Base-by-base conservation (phyloP, 2,329 filamentous ascomycete genomes). In the Lasiodiplodia sp. region DNA sequence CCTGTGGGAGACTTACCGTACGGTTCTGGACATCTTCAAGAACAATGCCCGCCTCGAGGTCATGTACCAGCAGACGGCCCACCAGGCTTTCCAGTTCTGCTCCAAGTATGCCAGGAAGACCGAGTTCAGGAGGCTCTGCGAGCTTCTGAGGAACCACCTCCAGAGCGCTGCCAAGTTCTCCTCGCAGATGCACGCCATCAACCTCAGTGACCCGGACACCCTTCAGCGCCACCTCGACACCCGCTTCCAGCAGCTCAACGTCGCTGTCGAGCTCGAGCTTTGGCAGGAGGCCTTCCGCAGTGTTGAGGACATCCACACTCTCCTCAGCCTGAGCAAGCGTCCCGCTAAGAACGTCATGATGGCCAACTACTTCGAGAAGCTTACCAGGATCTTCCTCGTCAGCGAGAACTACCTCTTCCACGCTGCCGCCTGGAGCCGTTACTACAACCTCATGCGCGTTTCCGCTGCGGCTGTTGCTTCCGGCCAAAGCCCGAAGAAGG, bases 291-390 rank as follows among this genome's bases (percentile, higher is more conserved):
- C 96, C 72, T 99, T 99, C 91, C 92, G 96, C 81, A 97, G 94
- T 78, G 95, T 99, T 62, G 96, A 99, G 84, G 96, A 99, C 79
- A 98, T 98, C 74, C 96, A 99, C 85, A 98, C 94, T 64, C 89
- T 99, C 67, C 90, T 99, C 74, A 98, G 91, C 85, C 88, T 98
- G 75, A 98, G 95, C 91, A 98, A 98, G 88, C 92, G 96, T 68
- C 94, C 94, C 49, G 91, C 96, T 67, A 98, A 98, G 91, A 97
- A 97, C 80, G 87, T 97, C 79, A 98, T 99, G 96, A 99, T 99
- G 96, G 96, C 96, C 83, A 99, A 98, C 86, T 99, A 99, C 87
- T 99, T 98, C 83, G 96, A 99, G 87, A 98, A 98, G 85, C 90
- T 99, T 69, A 97, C 96, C 51, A 90, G 94, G 72, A 99, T 99